Conservation (phyloP, 371 early-diverging fungal species). For the Saksenaea vasiformis region DNA sequence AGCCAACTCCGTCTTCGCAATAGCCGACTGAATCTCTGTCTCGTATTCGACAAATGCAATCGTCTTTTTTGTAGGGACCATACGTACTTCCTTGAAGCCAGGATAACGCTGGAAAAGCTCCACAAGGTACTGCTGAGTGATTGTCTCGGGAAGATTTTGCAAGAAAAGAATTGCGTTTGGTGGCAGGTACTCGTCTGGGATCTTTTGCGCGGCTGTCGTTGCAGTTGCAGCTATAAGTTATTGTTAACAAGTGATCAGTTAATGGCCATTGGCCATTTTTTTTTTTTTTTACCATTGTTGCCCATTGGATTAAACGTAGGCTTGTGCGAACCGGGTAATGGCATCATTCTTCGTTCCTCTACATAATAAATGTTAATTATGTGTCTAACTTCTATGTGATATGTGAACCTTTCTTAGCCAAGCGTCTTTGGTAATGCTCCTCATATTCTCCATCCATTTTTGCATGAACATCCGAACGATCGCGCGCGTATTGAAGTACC, state of each 20-base stretch:
- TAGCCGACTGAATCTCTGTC: constrained; percentile 73
- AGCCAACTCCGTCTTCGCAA: constrained; percentile 77
- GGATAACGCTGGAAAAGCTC: constrained; percentile 73
- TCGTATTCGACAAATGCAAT: constrained; percentile 97
- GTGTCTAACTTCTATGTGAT: background rate
- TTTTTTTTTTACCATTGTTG: constrained; percentile 4
- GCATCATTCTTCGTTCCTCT: constrained; percentile 33
- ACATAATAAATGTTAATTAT: background rate
- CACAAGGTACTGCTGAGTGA: constrained; percentile 61
- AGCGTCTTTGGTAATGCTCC: constrained; percentile 53
- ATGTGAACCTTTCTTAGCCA: constrained; percentile 59
- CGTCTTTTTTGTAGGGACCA: constrained; percentile 80
- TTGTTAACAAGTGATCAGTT: background rate
- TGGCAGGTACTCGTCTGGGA: constrained; percentile 74
- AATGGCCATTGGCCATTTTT: background rate
- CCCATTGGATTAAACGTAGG: constrained; percentile 36
- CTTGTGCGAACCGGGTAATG: constrained; percentile 49
- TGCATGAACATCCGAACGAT: constrained; percentile 82
- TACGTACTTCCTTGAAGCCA: constrained; percentile 92
- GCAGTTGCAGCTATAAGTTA: background rate
- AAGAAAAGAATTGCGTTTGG: constrained; percentile 91
- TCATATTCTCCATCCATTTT: constrained; percentile 74
- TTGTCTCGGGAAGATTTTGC: constrained; percentile 82
- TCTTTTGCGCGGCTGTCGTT: constrained; percentile 36
- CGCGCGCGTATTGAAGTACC: constrained; percentile 79